Evolutionary conservation across 139 green algal genomes (phyloP).

Genomic region (Closterium sp.): DNA sequence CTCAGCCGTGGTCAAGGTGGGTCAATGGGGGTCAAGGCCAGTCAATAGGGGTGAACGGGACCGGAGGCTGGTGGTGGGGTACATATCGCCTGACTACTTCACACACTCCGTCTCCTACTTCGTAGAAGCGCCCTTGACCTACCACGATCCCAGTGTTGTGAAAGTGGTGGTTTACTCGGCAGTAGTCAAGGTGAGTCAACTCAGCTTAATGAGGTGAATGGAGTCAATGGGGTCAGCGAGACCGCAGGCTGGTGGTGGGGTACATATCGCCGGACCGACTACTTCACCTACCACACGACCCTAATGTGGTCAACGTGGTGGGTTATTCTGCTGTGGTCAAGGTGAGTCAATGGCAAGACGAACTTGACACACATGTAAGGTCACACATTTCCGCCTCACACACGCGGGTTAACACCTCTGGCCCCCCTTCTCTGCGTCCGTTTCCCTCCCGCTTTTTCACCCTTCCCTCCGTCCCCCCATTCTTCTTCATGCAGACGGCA

Average conservation of each 20-base stretch:
- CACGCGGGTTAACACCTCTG: no score
- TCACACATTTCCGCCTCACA: no score
- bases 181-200: no score
- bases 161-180: slow-evolving; percentile 63
- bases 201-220: no score
- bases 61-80: slow-evolving; percentile 59
- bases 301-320: slow-evolving; percentile 43
- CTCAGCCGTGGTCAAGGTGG: slow-evolving; percentile 52
- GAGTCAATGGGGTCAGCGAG: no score
- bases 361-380: no score
- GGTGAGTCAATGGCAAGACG: slow-evolving; percentile 23
- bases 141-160: slow-evolving; percentile 61
- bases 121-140: slow-evolving; percentile 76
- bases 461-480: not conserved
- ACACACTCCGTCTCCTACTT: slow-evolving; percentile 97
- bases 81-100: no score
- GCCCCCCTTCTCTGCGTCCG: no score
- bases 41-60: not conserved
- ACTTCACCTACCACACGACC: slow-evolving; percentile 90
- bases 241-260: no score
- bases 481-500: not conserved
- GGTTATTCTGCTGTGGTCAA: slow-evolving; percentile 63
- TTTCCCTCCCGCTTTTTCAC: no score
- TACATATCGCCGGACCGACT: slow-evolving; percentile 95
- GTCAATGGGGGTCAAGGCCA: slow-evolving; percentile 22